Conservation (phyloP, 805 yeast genomes). For the Metschnikowia peoriensis region DNA sequence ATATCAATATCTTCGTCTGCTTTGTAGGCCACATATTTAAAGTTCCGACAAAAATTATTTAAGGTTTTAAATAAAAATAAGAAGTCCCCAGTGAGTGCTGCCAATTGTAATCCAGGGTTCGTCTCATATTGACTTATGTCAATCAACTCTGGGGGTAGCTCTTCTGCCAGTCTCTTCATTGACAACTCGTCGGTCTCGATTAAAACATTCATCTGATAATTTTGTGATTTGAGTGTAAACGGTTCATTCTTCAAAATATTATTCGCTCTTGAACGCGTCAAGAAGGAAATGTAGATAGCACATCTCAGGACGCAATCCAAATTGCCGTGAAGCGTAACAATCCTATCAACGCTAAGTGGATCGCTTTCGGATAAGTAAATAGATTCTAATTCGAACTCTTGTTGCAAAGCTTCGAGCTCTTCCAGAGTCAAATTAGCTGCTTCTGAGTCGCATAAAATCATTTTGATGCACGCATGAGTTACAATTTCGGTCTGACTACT, state of each 20-base stretch:
- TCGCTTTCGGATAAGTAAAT: constrained; percentile 21
- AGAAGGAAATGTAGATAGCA: constrained; percentile 26
- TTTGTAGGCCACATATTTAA: constrained; percentile 6
- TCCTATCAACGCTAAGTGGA: constrained; percentile 31
- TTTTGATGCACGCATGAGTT: constrained; percentile 16
- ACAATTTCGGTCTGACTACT: constrained; percentile 6
- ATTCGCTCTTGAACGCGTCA: constrained; percentile 27
- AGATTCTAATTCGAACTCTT: constrained; percentile 23
- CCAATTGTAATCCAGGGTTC: constrained; percentile 10
- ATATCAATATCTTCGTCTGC: constrained; percentile 12
- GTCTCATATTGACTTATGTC: constrained; percentile 12
- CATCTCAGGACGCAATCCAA: constrained; percentile 23
- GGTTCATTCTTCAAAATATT: constrained; percentile 21
- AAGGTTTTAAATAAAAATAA: constrained; percentile 14
- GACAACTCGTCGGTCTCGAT: constrained; percentile 12
- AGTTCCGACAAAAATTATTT: constrained; percentile 1
- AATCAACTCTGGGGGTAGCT: constrained; percentile 1
- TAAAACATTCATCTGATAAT: constrained; percentile 21
- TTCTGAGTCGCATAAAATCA: constrained; percentile 26
- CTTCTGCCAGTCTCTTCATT: not conserved
- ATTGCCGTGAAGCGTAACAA: constrained; percentile 30
- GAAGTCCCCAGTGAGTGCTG: constrained; percentile 13
- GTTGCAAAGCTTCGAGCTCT: constrained; percentile 16
- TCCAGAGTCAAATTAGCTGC: constrained; percentile 21
- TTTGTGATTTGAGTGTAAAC: constrained; percentile 33